phyloP scores from a whole-genome alignment of 345 rosid genomes.

The Citrus mangshanensis region DNA sequence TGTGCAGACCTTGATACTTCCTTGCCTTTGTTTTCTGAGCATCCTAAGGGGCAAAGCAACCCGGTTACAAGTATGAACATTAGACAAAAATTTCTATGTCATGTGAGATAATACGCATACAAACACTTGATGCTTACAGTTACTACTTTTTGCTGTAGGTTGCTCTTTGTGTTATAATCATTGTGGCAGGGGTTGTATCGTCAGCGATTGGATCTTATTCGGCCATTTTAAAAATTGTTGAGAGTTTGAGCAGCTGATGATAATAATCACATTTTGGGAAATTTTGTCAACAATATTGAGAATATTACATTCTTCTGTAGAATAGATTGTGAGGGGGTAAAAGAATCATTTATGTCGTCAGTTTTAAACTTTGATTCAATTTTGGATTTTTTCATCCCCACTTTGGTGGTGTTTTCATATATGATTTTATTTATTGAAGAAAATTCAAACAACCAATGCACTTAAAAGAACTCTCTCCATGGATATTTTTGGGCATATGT shows the following conservation, averaged over 20 bases:
- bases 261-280: not conserved
- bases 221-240: slow-evolving; percentile 60
- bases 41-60: slow-evolving; percentile 59
- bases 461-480: too few relatives aligned
- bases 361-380: not conserved
- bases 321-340: not conserved
- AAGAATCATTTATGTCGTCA: not conserved
- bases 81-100: not conserved
- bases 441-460: too few relatives aligned
- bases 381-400: not conserved
- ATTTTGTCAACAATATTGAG: not conserved
- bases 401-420: not conserved
- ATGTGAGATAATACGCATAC: not conserved
- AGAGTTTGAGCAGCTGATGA: slow-evolving; percentile 42
- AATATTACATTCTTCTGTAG: not conserved
- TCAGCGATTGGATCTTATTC: slow-evolving; percentile 69
- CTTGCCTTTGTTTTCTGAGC: slow-evolving; percentile 86
- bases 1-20: slow-evolving; percentile 85
- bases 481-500: too few relatives aligned
- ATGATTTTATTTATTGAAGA: too few relatives aligned
- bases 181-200: slow-evolving; percentile 63
- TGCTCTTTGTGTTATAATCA: slow-evolving; percentile 47
- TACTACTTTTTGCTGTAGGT: slow-evolving; percentile 29
- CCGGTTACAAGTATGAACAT: slow-evolving; percentile 46
- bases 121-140: not conserved